Evolutionary conservation across 352 stramenopile species (phyloP), one percentile per base, ranked within the genome.

Genomic region (Phytophthora sp.): DNA sequence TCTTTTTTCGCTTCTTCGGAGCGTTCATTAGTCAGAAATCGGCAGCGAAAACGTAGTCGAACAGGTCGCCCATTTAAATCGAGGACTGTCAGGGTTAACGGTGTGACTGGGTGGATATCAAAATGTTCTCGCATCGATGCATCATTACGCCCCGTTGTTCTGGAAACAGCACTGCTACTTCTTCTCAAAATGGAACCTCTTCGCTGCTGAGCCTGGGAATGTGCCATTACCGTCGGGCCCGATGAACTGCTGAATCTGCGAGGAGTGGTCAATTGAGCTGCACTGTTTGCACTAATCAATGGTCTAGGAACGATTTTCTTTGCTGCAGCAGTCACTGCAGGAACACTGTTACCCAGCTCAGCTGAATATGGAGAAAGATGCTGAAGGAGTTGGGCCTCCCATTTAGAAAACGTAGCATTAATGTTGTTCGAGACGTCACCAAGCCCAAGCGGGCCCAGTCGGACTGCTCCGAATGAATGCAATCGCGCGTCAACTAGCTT

Each of bases 341-440:
- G 15, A 23, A 23, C 23, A 52, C 42, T 50, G n/a, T 50, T 26
- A n/a, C 24, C 24, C 5, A 50, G 24, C 24, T 37, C 42, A n/a
- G 42, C 17, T 10, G 42, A 50, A 5, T 21, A 35, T 2, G 13
- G 24, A 1, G 42, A 27, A 17, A 69, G n/a, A 20, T 31, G 13
- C 18, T 50, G 31, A 54, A 51, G 31, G 46, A 87, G 82, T 97
- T 59, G n/a, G 39, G 28, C 13, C 30, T 71, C 62, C 75, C 98
- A 97, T 9, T 76, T 79, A 58, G 81, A 59, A 32, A 89, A 80
- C 3, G 54, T 51, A 0, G 17, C 15, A 2, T 97, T 89, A 7
- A 97, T 51, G 66, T 95, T 73, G 31, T 87, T 74, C 37, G 96
- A 85, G 61, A 98, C 94, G 71, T 99, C 95, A 5, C 95, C 96